These are phyloP conservation scores for Puccinia hordei DNA, from an alignment of 1,284 basidiomycete species.

Conservation along the genomic window DNA sequence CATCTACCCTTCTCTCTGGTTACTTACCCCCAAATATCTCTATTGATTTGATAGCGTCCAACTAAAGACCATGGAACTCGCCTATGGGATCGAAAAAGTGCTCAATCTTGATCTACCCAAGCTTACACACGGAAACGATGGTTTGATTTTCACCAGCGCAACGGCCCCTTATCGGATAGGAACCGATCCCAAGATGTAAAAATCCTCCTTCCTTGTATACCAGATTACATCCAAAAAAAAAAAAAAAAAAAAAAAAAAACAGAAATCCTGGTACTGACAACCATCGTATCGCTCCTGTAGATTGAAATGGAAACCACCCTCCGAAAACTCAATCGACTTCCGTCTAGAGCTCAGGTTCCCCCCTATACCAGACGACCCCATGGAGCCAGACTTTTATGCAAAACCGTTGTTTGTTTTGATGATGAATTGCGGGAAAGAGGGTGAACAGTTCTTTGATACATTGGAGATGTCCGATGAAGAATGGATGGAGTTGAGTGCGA, in stretches of 20 bases:
- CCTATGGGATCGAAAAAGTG: slow-evolving; percentile 83
- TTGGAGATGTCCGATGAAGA: slow-evolving; percentile 84
- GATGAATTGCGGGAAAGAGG: slow-evolving; percentile 61
- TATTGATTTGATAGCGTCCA: slow-evolving; percentile 66
- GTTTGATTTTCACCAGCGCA: slow-evolving; percentile 93
- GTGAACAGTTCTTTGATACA: slow-evolving; percentile 82
- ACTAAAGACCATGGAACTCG: slow-evolving; percentile 84
- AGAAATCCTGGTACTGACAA: not conserved
- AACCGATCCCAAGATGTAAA: slow-evolving; percentile 88
- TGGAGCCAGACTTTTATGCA: slow-evolving; percentile 73
- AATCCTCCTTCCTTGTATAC: slow-evolving; percentile 61
- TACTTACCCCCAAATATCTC: not conserved
- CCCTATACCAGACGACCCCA: slow-evolving; percentile 64
- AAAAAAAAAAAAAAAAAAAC: no score
- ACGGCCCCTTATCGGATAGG: slow-evolving; percentile 82
- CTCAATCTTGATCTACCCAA: slow-evolving; percentile 79
- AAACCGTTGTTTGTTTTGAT: slow-evolving; percentile 82
- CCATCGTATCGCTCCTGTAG: slow-evolving; percentile 61
- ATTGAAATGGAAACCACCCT: slow-evolving; percentile 98
- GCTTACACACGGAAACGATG: slow-evolving; percentile 92
- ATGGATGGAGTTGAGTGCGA: slow-evolving; percentile 73
- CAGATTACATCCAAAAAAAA: not conserved
- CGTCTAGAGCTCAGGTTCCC: slow-evolving; percentile 91
- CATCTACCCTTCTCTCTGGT: not conserved
- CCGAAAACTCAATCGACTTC: slow-evolving; percentile 97